Conservation (phyloP, 495 filamentous ascomycete genomes). For the Penicillium verhagenii region DNA sequence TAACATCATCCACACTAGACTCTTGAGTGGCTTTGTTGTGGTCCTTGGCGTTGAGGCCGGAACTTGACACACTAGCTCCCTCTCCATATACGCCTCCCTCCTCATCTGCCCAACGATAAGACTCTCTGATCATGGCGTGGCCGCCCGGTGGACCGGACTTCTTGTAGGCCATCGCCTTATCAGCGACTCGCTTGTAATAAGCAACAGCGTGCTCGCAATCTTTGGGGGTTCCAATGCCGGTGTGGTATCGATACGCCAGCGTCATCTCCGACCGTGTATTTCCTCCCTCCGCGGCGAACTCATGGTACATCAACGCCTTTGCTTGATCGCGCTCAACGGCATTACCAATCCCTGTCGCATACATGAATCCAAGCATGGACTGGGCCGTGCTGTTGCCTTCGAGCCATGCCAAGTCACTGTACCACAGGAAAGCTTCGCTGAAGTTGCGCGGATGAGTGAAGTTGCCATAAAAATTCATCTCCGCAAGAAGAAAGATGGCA, state of each 20-base stretch:
- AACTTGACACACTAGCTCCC: conserved; percentile 87
- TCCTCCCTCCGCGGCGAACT: conserved; percentile 83
- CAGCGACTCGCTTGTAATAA: conserved; percentile 91
- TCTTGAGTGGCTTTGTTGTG: conserved; percentile 70
- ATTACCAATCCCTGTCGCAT: conserved; percentile 86
- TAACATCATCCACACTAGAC: conserved; percentile 84
- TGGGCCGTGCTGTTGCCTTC: conserved; percentile 89
- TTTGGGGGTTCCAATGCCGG: conserved; percentile 79
- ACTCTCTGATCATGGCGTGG: conserved; percentile 67
- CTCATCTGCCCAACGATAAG: conserved; percentile 80
- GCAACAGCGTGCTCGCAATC: conserved; percentile 81
- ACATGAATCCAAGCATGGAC: conserved; percentile 94
- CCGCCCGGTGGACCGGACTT: conserved; percentile 91
- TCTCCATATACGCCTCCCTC: conserved; percentile 91
- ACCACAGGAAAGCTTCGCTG: conserved; percentile 75
- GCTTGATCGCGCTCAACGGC: conserved; percentile 87
- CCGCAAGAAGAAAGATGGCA: conserved; percentile 85
- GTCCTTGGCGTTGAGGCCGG: conserved; percentile 79
- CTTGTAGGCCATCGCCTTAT: conserved; percentile 85
- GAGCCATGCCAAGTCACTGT: conserved; percentile 70
- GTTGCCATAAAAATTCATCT: conserved; percentile 97
- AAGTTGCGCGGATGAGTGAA: conserved; percentile 86
- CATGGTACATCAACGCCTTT: conserved; percentile 89
- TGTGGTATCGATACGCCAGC: conserved; percentile 79
- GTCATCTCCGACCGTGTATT: conserved; percentile 92